Base-by-base conservation (phyloP, 2,329 filamentous ascomycete genomes). In the Microdochium nivale region DNA sequence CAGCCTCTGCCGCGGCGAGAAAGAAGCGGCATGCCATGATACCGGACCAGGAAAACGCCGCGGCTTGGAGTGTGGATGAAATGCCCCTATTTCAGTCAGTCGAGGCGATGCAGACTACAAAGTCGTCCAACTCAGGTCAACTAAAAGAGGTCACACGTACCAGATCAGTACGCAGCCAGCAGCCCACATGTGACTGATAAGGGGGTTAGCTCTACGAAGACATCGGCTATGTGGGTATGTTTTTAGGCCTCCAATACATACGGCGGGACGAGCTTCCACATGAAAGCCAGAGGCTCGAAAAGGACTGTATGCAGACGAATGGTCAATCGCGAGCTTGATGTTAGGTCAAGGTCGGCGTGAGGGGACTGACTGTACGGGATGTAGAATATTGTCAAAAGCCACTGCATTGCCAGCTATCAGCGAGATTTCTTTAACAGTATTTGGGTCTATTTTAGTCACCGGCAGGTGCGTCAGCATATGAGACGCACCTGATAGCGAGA, bases 321-420 rank as follows among this genome's bases (percentile, higher is more conserved):
- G 35, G 46, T 32, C 21, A 44, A 24, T 10, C 25, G 49, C n/a
- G n/a, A n/a, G 46, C 14, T 47, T 9, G 11, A 14, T 47, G 8
- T 27, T 3, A 14, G 7, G 13, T 5, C 27, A 30, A n/a, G 25
- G 24, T 25, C 19, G 10, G 27, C 7, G 21, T 23, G 19, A 10
- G 27, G 23, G 14, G 7, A 55, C 65, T 52, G 52, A 70, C 67
- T 71, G 51, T 72, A 73, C 0, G 69, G 68, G 43, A 73, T 73
- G 54, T 73, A 74, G 51, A 73, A 73, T 44, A 74, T 71, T 23
- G 69, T 73, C 32, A 74, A 61, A 24, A 73, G 61, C 70, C 71
- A 74, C 62, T 67, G 32, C 16, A 13, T 30, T 27, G 3, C 2
- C 13, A 47, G 13, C n/a, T n/a, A n/a, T 55, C 53, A 49, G 48